A percentile compares a stretch with the other conserved stretches of the same genome.
These are phyloP conservation scores for Pseudohyphozyma bogoriensis DNA, from an alignment of 768 basidiomycete genomes.

Conservation along the genomic window DNA sequence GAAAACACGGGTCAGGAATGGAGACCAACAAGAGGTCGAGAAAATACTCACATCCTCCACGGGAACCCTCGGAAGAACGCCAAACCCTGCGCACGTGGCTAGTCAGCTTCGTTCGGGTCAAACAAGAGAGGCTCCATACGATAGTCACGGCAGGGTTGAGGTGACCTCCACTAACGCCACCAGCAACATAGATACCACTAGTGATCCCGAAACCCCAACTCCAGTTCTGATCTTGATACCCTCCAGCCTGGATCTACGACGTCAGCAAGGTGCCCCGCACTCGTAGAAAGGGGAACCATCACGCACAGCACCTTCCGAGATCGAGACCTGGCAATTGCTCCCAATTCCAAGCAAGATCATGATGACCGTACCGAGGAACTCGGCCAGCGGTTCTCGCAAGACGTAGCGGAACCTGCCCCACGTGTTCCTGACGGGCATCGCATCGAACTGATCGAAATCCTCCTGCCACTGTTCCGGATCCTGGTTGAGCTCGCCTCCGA, in stretches of 20 bases:
- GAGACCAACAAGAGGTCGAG: too few species aligned
- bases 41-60: constrained; percentile 9
- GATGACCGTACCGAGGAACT: constrained; percentile 14
- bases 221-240: too few species aligned
- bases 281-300: constrained; percentile 15
- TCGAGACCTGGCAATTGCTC: constrained; percentile 19
- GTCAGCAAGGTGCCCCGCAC: too few species aligned
- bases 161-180: constrained; percentile 24
- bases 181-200: too few species aligned
- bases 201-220: too few species aligned
- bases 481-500: too few species aligned
- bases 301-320: constrained; percentile 7
- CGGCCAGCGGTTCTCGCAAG: constrained; percentile 22
- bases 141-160: constrained; percentile 17
- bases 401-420: constrained; percentile 22
- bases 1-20: too few species aligned
- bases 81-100: background rate
- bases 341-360: constrained; percentile 19
- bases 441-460: too few species aligned
- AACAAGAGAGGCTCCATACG: background rate
- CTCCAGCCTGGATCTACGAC: background rate
- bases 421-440: constrained; percentile 14
- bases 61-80: constrained; percentile 24
- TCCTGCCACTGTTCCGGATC: too few species aligned
- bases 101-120: too few species aligned